Evolutionary conservation across 257 asterid species (phyloP), one percentile per base, ranked within the genome.

Genomic region (Solanum tarijense): DNA sequence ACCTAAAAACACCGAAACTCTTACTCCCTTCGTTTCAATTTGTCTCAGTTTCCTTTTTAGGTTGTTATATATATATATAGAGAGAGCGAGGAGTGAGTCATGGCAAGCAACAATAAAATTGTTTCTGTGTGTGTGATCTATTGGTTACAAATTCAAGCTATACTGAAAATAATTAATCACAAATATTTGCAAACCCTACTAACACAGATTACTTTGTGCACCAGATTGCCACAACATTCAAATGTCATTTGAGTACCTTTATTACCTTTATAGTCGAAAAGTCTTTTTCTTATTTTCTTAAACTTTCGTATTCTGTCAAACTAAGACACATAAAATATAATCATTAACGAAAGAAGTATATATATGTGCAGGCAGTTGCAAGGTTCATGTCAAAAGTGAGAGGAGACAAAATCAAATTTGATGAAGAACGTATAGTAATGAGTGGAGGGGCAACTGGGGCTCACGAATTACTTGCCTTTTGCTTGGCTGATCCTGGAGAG

Each of bases 361-460:
- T 58, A 27, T 74, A 21, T 87, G 34, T 48, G 32, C 68, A 87
- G 89, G 87, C 68, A 10, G 89, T 87, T n/a, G 69, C 89, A 39
- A 87, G 83, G 72, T 78, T 87, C 55, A 87, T 87, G 89, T 68
- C 14, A 62, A 87, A 39, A 65, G 89, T 87, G 60, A 76, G 89
- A 81, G 72, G 87, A 62, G 71, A 87, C 20, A 65, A 25, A 79
- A 75, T 81, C 0, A 55, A 46, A 81, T 29, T 87, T 66, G 65
- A 87, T 5, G 48, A 68, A 12, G 87, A 87, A 0, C 86, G 83
- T 32, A 81, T 87, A 23, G 89, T 87, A 6, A 87, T 87, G 89
- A 87, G 89, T 9, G 89, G 89, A 62, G 89, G 89, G 18, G 87
- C 87, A 5, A 79, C 89, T 23, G 86, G 89, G 8, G 89, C 87